Conservation (phyloP, 169 alveolate genomes). For the Ichthyophthirius multifiliis region DNA sequence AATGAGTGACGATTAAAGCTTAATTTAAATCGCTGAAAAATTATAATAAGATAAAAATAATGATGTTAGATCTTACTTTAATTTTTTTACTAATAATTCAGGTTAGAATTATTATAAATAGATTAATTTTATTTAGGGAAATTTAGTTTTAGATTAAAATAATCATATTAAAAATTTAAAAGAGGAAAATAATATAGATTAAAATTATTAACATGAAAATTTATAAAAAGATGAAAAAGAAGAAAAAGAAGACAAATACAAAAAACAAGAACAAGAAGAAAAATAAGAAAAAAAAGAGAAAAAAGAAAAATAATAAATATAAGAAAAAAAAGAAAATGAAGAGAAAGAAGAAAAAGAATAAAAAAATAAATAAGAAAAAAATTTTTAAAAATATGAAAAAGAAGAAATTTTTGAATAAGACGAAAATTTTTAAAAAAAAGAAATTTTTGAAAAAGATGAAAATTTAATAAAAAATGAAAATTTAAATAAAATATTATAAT, state of each 20-base stretch:
- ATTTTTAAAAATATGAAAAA: not conserved
- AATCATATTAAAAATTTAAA: not conserved
- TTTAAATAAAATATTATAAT: not conserved
- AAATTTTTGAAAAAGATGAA: not conserved
- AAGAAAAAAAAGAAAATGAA: not conserved
- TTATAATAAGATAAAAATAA: not conserved
- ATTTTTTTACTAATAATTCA: not conserved
- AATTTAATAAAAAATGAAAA: not conserved
- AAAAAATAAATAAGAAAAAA: not conserved
- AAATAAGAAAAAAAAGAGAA: not conserved
- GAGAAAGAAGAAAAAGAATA: not conserved
- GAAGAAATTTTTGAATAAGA: not conserved
- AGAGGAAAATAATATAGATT: not conserved
- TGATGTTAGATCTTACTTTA: constrained; percentile 3
- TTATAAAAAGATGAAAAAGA: not conserved
- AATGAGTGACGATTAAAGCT: not conserved
- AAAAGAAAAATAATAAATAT: not conserved
- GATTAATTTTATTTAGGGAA: not conserved
- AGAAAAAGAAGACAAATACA: not conserved
- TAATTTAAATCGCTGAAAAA: not conserved
- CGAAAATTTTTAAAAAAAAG: not conserved
- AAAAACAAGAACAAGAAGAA: not conserved
- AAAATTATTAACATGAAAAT: not conserved
- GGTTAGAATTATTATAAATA: not conserved
- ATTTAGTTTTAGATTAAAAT: not conserved